Evolutionary conservation across 2,329 filamentous ascomycete species (phyloP).

Genomic region (Colletotrichum theobromicola): DNA sequence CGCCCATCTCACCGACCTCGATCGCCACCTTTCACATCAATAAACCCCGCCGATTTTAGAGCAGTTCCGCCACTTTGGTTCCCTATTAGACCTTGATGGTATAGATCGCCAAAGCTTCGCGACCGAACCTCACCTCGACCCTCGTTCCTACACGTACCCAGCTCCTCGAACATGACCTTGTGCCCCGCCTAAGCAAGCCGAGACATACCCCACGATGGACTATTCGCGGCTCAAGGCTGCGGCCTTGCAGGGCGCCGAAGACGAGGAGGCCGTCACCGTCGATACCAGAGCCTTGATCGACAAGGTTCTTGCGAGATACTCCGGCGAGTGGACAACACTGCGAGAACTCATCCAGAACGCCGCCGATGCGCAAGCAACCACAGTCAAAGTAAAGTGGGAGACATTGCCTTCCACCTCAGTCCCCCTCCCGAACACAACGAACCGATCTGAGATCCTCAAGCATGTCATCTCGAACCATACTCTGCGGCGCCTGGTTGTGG

Average conservation of each 20-base stretch:
- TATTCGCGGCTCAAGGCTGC: conserved; percentile 82
- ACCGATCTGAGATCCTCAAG: conserved; percentile 75
- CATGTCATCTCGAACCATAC: conserved; percentile 88
- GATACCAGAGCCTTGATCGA: conserved; percentile 97
- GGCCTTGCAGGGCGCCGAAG: conserved; percentile 83
- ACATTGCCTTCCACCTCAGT: conserved; percentile 83
- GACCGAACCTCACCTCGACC: not conserved
- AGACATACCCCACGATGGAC: conserved; percentile 58
- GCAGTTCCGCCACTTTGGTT: not conserved
- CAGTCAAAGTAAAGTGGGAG: conserved; percentile 90
- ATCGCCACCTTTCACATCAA: not conserved
- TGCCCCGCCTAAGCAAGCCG: not conserved
- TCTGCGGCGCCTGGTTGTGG: conserved; percentile 83
- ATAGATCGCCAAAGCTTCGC: not conserved
- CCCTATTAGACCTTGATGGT: not conserved
- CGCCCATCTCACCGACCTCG: not conserved
- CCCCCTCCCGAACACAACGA: conserved; percentile 69
- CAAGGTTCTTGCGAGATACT: conserved; percentile 95
- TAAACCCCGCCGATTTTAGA: not conserved
- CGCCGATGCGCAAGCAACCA: conserved; percentile 92
- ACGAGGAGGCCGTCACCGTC: conserved; percentile 97
- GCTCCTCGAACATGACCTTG: conserved; percentile 1
- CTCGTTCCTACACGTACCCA: not conserved
- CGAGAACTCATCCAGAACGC: conserved; percentile 97
- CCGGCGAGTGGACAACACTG: conserved; percentile 89